Evolutionary conservation across 1,284 basidiomycete species (phyloP), one percentile per base, ranked within the genome.

Genomic region (Wallemia mellicola): DNA sequence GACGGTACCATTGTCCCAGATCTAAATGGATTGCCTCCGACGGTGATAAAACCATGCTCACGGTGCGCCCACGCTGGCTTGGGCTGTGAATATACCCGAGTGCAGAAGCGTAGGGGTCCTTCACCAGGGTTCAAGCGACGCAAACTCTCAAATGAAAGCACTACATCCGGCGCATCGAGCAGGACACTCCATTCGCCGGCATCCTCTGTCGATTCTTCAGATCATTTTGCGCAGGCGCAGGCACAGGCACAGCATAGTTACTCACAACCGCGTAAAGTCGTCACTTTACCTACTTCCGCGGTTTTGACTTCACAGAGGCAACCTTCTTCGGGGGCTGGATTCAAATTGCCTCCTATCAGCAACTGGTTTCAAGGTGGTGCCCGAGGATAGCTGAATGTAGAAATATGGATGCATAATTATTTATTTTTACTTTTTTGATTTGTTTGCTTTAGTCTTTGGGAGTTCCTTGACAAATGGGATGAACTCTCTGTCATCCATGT

Each of bases 401-500:
- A 25, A 33, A 27, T 22, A 59, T 59, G 27, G 27, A 48, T 22
- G 25, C 58, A 11, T 54, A 33, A 54, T 59, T 54, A 27, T 56
- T 25, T 28, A 15, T 19, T 33, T 26, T 38, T 30, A 30, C 26
- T 27, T 30, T 27, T 58, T 58, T n/a, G 57, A 32, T 28, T 24
- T 30, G 32, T 24, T 27, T 25, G 30, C 26, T 28, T 58, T 58
- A n/a, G 38, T 75, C 73, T 87, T 88, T 24, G 86, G 86, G 61
- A 89, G 70, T 66, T 82, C 83, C 66, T 82, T 83, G 54, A 79
- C 78, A 74, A 78, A 98, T 22, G 89, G 89, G 60, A 98, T 69
- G 74, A 95, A 94, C 22, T 86, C 83, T 22, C 91, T 79, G 1
- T 92, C 92, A 67, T 86, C 83, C 87, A 98, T 91, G 72, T 96